Base-by-base conservation (phyloP, 306 rosid species). In the Nissolia schottii region DNA sequence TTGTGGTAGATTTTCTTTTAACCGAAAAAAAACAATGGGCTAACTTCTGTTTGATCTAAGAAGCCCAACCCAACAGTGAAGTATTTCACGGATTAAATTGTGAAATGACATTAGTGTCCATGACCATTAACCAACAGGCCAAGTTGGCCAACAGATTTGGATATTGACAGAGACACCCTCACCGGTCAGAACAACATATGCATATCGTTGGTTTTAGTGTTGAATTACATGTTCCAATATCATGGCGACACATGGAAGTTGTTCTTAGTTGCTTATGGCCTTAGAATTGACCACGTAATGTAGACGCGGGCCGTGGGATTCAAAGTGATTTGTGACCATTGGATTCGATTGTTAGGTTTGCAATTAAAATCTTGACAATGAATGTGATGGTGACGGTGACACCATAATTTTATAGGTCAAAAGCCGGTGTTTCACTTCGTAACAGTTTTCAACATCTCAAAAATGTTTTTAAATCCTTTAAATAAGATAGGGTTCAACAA, bases 241-340 rank as follows among this genome's bases (percentile, higher is more conserved):
- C 19, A 54, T 25, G 0, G 8, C 20, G 69, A 51, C 51, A 24
- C 28, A 37, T 63, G 19, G 34, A 15, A n/a, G 0, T 10, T 13
- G 15, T n/a, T n/a, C n/a, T n/a, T n/a, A n/a, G n/a, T 43, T 7
- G 34, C 62, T 28, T 48, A 13, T 45, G 49, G 70, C 35, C 41
- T 6, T 27, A 5, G 7, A 57, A 65, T 65, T 48, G 83, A 72
- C 75, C 75, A 72, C 79, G 83, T 66, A 48, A 65, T 50, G 3
- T 8, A 19, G 22, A 7, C 20, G 1, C 3, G 9, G 19, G 22
- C 65, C 56, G 74, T 43, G 48, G 4, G 70, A 72, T 72, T 64
- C 32, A 40, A 63, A 53, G 53, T 12, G 18, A 78, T n/a, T 11
- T n/a, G 5, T 53, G 60, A 27, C 60, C 29, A n/a, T 71, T 70